Conservation (phyloP, 2,329 filamentous ascomycete species). For the Pseudomassariella vexata region DNA sequence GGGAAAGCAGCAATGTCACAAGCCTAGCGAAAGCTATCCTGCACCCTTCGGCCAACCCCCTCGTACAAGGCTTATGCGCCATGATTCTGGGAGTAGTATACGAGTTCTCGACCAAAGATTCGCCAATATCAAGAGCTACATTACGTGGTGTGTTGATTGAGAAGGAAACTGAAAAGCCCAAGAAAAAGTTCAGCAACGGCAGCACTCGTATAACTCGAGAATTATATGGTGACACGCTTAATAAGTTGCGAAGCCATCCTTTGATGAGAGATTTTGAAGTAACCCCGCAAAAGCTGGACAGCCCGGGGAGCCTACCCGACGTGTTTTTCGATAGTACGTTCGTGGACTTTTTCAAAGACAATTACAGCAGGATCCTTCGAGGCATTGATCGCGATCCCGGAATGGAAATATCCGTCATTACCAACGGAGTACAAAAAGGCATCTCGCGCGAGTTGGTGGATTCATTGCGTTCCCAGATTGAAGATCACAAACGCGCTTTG, state of each 20-base stretch:
- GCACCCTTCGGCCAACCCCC: slow-evolving; percentile 53
- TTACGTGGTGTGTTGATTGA: slow-evolving; percentile 72
- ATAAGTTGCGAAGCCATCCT: slow-evolving; percentile 69
- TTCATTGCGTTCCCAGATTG: slow-evolving; percentile 69
- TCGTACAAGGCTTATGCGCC: slow-evolving; percentile 78
- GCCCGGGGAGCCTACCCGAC: slow-evolving; percentile 57
- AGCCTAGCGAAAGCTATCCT: slow-evolving; percentile 72
- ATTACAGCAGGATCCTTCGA: slow-evolving; percentile 78
- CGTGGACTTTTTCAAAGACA: slow-evolving; percentile 92
- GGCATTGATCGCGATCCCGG: slow-evolving; percentile 89
- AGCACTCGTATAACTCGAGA: slow-evolving; percentile 78
- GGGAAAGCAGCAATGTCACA: slow-evolving; percentile 89
- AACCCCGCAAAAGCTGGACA: slow-evolving; percentile 61
- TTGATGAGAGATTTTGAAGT: slow-evolving; percentile 87
- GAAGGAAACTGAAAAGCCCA: too few relatives aligned
- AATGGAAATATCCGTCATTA: slow-evolving; percentile 74
- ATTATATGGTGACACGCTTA: slow-evolving; percentile 77
- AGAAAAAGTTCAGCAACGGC: too few relatives aligned
- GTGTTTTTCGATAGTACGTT: slow-evolving; percentile 84
- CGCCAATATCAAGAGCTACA: slow-evolving; percentile 75
- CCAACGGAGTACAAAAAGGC: slow-evolving; percentile 77
- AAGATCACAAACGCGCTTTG: slow-evolving; percentile 58
- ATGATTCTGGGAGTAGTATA: slow-evolving; percentile 84
- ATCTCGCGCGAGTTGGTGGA: slow-evolving; percentile 94
- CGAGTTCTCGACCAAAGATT: slow-evolving; percentile 97